phyloP scores from a whole-genome alignment of 768 basidiomycete genomes.

The Mycena galericulata region DNA sequence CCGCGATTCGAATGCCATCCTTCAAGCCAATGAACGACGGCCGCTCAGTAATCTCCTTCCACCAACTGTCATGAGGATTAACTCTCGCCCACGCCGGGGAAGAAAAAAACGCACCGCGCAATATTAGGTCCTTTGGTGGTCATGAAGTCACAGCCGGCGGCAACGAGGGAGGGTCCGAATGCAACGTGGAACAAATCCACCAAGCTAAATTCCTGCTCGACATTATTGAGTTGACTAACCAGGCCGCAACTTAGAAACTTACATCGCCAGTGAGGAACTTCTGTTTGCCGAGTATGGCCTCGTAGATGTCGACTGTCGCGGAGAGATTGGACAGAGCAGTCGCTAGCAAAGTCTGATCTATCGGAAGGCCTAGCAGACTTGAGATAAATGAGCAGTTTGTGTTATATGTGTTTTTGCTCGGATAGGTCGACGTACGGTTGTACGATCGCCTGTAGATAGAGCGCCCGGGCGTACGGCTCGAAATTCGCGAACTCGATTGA shows the following conservation, averaged over 20 bases:
- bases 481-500: constrained; percentile 24
- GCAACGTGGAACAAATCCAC: constrained; percentile 60
- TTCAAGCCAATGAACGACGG: no score
- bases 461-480: background rate
- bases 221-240: background rate
- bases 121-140: constrained; percentile 55
- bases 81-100: background rate
- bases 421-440: constrained; percentile 14
- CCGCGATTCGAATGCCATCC: no score
- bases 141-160: constrained; percentile 44
- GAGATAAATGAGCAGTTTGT: background rate
- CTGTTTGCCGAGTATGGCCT: constrained; percentile 64
- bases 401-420: background rate
- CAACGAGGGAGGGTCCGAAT: constrained; percentile 43
- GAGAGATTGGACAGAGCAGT: constrained; percentile 45
- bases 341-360: constrained; percentile 39
- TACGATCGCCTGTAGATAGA: background rate
- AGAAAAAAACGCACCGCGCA: constrained; percentile 46
- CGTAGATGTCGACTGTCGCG: constrained; percentile 61
- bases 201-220: constrained; percentile 52
- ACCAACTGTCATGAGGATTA: background rate
- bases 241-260: constrained; percentile 30
- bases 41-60: no score
- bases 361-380: constrained; percentile 18
- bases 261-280: constrained; percentile 68